Base-by-base conservation (phyloP, 345 rosid genomes). In the Salix dunnii region DNA sequence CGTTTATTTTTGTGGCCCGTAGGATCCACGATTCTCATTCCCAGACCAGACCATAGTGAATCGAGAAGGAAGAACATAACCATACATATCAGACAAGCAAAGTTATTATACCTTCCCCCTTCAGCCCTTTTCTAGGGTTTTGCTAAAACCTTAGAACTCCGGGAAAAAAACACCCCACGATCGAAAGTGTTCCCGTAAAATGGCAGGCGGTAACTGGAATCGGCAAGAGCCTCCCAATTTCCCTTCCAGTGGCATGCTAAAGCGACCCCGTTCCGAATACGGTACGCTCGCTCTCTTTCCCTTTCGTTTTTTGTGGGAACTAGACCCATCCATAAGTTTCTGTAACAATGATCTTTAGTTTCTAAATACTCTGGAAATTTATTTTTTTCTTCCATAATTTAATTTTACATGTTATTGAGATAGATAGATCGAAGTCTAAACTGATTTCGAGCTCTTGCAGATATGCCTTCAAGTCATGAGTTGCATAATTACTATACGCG, bases 151-250 rank as follows among this genome's bases (percentile, higher is more conserved):
- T 33, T 6, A 33, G 6, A 33, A 33, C 36, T 33, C 36, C 36
- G 5, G 36, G 36, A 5, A 33, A 33, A 33, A 33, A 33, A 33
- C 0, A 33, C 36, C 5, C 36, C 36, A 33, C 6, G 6, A 33
- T 33, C 36, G 36, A 33, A 33, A 33, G 36, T 33, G 36, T 33
- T 33, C 36, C 36, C 6, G 36, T 33, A 51, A 61, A 36, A 91
- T 92, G 94, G 82, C 87, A 68, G 92, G 88, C 74, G 89, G 85
- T 76, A 91, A 87, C 87, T 88, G 93, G 97, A 91, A 86, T 72
- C 89, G 89, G 81, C 92, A 78, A 23, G 90, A 79, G 78, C 84
- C 84, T 76, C 70, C 85, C 71, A 62, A 82, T 70, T 72, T 63
- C 66, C 82, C 87, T 12, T 74, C 90, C 40, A 33, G 25, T 23